These are phyloP conservation scores for Daldinia loculata DNA, from an alignment of 495 filamentous ascomycete genomes.

Conservation along the genomic window DNA sequence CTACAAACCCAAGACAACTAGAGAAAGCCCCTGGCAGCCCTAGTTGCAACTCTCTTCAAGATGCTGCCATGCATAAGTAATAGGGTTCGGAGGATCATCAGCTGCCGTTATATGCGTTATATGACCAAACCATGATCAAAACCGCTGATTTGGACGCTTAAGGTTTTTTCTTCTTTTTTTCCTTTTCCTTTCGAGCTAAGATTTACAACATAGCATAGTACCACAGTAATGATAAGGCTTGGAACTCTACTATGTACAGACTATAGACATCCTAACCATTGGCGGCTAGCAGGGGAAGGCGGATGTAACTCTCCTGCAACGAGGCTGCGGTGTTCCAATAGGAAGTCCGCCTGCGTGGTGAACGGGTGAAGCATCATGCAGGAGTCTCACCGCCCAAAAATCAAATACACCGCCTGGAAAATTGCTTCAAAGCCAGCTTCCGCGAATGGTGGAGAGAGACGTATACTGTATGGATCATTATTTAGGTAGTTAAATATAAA, in stretches of 20 bases:
- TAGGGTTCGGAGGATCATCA: conserved; percentile 3
- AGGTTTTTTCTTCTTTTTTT: not conserved
- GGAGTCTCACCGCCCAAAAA: conserved; percentile 44
- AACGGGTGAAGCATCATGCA: conserved; percentile 40
- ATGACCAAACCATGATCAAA: not conserved
- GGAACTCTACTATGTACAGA: conserved; percentile 7
- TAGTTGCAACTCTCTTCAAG: not conserved
- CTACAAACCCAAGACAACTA: conserved; percentile 6
- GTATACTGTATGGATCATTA: not conserved
- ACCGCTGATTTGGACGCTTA: not conserved
- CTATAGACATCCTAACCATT: conserved; percentile 10
- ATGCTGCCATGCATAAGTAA: conserved; percentile 30
- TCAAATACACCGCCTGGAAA: conserved; percentile 32
- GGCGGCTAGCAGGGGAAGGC: conserved; percentile 28
- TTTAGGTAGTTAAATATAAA: conserved; percentile 17
- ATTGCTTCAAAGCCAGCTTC: conserved; percentile 10
- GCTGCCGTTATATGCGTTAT: conserved; percentile 15
- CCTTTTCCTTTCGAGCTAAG: not conserved
- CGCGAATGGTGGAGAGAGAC: conserved; percentile 10
- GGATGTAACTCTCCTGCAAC: conserved; percentile 40
- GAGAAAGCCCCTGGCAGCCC: not conserved
- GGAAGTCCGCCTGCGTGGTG: conserved; percentile 40
- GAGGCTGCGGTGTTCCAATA: conserved; percentile 39
- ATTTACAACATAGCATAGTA: not conserved
- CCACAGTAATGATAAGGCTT: conserved; percentile 27